A percentile compares a stretch with the other conserved stretches of the same genome.
These are phyloP conservation scores for Botrytis medusae DNA, from an alignment of 2,329 filamentous ascomycete genomes.

Conservation along the genomic window DNA sequence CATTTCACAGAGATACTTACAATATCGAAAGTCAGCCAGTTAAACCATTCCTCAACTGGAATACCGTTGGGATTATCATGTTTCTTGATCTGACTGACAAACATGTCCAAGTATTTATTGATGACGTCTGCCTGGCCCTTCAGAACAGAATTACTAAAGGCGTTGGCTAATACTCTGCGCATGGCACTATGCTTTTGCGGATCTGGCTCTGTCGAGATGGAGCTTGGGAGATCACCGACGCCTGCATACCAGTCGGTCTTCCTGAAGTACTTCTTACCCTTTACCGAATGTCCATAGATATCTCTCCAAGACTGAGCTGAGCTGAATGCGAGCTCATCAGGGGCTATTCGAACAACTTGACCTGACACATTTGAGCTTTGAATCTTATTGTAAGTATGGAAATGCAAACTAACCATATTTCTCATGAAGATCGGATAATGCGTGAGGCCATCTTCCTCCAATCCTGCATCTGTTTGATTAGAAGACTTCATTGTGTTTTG, in stretches of 20 bases:
- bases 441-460: slow-evolving; percentile 8
- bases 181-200: slow-evolving; percentile 6
- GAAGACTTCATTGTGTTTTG: not conserved
- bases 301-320: slow-evolving; percentile 17
- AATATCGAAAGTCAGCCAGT: slow-evolving; percentile 20
- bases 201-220: slow-evolving; percentile 14
- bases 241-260: slow-evolving; percentile 20
- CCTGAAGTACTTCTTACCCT: slow-evolving; percentile 14
- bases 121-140: slow-evolving; percentile 16
- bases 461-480: not conserved
- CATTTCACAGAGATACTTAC: not conserved
- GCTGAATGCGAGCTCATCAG: slow-evolving; percentile 16
- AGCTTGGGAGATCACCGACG: slow-evolving; percentile 8
- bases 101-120: slow-evolving; percentile 14
- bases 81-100: slow-evolving; percentile 8
- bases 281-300: slow-evolving; percentile 17
- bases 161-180: slow-evolving; percentile 16
- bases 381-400: not conserved
- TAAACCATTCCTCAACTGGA: slow-evolving; percentile 10
- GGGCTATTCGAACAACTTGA: not conserved
- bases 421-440: slow-evolving; percentile 5
- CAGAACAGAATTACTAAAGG: slow-evolving; percentile 10
- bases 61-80: slow-evolving; percentile 1
- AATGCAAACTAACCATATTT: slow-evolving; percentile 2
- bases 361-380: not conserved